Evolutionary conservation across 768 basidiomycete species (phyloP).

Genomic region (Leccinum broughii): DNA sequence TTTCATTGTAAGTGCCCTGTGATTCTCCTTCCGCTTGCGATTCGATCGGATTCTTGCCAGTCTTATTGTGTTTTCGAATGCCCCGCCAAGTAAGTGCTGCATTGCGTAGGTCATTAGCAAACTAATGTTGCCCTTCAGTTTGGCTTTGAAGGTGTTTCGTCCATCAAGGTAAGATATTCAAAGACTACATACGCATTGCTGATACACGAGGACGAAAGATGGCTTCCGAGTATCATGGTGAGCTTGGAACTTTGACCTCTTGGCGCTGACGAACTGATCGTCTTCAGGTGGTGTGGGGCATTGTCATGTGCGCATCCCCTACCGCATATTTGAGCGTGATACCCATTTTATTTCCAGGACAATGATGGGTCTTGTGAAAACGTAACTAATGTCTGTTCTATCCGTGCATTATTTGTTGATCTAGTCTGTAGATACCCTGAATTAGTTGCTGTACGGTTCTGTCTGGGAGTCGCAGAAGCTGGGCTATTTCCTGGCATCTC

Average conservation of each 20-base stretch:
- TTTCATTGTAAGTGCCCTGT: constrained; percentile 55
- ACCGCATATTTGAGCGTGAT: not conserved
- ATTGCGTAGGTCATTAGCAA: not conserved
- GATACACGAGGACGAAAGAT: constrained; percentile 35
- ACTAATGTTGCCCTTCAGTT: constrained; percentile 2
- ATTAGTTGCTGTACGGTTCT: constrained; percentile 56
- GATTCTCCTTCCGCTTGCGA: not conserved
- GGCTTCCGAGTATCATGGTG: constrained; percentile 68
- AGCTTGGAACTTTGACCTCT: constrained; percentile 11
- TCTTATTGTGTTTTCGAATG: constrained; percentile 52
- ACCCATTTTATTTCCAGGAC: constrained; percentile 40
- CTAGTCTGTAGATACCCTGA: constrained; percentile 51
- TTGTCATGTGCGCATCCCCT: constrained; percentile 47
- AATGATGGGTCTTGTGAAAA: constrained; percentile 68
- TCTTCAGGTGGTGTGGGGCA: constrained; percentile 61
- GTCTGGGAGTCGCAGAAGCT: constrained; percentile 67
- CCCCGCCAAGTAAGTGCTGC: constrained; percentile 55
- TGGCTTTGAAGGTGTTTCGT: constrained; percentile 58
- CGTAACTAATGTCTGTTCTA: constrained; percentile 32
- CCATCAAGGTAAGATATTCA: constrained; percentile 53
- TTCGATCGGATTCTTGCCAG: constrained; percentile 7
- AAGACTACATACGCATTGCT: not conserved
- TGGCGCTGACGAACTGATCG: not conserved
- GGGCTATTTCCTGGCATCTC: constrained; percentile 73
- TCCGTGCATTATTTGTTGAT: not conserved